Conservation (phyloP, 108 stramenopile species). For the Pelagomonas calceolata region DNA sequence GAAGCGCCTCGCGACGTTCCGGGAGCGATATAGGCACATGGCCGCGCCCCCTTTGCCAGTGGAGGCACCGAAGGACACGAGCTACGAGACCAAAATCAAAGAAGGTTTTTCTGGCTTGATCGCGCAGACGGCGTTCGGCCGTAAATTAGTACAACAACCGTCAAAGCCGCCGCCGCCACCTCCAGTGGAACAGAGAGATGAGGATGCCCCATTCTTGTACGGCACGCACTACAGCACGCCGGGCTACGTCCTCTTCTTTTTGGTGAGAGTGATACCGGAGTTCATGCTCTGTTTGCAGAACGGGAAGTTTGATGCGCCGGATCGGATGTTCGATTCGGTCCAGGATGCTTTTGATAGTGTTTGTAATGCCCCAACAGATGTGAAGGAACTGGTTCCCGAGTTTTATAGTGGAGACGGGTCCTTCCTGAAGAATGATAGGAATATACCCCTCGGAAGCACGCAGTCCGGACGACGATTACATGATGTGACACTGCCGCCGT, state of each 20-base stretch:
- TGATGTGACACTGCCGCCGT: constrained; percentile 77
- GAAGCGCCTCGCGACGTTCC: constrained; percentile 17
- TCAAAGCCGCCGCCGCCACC: too few species aligned
- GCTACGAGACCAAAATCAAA: too few species aligned
- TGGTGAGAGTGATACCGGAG: constrained; percentile 86
- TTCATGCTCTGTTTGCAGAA: constrained; percentile 96
- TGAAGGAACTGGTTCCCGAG: constrained; percentile 95
- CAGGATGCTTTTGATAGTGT: constrained; percentile 59
- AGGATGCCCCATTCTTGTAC: constrained; percentile 72
- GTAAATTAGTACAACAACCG: too few species aligned
- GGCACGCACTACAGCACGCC: constrained; percentile 91
- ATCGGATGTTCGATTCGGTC: constrained; percentile 81
- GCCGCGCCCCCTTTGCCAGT: not conserved
- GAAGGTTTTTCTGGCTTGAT: too few species aligned
- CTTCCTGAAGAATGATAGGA: constrained; percentile 76
- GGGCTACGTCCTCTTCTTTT: constrained; percentile 94
- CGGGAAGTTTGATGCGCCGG: constrained; percentile 90
- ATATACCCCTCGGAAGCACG: constrained; percentile 77
- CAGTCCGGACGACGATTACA: constrained; percentile 72
- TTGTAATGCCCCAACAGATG: constrained; percentile 79
- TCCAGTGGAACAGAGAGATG: too few species aligned
- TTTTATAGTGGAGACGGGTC: constrained; percentile 74
- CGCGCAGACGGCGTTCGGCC: too few species aligned
- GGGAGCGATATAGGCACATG: constrained; percentile 28
- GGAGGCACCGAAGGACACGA: not conserved